Conservation (phyloP, 768 basidiomycete genomes). For the Amanita exitialis region DNA sequence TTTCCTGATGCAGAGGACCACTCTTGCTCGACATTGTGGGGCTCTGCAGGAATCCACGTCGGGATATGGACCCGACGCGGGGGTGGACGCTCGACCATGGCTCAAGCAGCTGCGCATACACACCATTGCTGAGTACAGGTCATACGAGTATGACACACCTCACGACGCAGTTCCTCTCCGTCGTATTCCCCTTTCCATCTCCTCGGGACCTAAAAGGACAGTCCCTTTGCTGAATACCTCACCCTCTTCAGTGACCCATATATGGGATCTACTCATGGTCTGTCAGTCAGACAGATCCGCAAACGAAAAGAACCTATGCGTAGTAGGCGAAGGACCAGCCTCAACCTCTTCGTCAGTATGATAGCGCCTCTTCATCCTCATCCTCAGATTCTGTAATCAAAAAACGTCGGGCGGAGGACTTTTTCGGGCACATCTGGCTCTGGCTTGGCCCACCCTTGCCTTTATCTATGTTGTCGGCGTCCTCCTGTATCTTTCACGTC, state of each 20-base stretch:
- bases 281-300: background rate
- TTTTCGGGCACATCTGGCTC: conserved; percentile 61
- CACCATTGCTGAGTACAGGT: background rate
- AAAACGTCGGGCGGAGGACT: conserved; percentile 61
- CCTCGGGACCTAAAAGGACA: conserved; percentile 68
- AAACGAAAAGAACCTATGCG: conserved; percentile 30
- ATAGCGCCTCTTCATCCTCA: conserved; percentile 42
- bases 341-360: conserved; percentile 24
- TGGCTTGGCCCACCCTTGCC: conserved; percentile 68
- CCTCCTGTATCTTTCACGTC: conserved; percentile 14
- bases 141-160: conserved; percentile 33
- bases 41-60: conserved; percentile 23
- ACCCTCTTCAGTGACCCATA: conserved; percentile 89
- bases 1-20: too few species aligned
- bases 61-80: conserved; percentile 55
- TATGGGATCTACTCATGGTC: conserved; percentile 42
- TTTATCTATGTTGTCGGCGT: conserved; percentile 60
- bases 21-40: background rate
- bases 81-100: conserved; percentile 79
- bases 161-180: conserved; percentile 79
- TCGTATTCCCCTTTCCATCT: conserved; percentile 87
- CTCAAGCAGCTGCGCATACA: conserved; percentile 56
- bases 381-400: conserved; percentile 31
- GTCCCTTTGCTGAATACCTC: conserved; percentile 92
- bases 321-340: conserved; percentile 27